These are phyloP conservation scores for Epicoccum nigrum DNA, from an alignment of 2,329 filamentous ascomycete species.

Conservation along the genomic window DNA sequence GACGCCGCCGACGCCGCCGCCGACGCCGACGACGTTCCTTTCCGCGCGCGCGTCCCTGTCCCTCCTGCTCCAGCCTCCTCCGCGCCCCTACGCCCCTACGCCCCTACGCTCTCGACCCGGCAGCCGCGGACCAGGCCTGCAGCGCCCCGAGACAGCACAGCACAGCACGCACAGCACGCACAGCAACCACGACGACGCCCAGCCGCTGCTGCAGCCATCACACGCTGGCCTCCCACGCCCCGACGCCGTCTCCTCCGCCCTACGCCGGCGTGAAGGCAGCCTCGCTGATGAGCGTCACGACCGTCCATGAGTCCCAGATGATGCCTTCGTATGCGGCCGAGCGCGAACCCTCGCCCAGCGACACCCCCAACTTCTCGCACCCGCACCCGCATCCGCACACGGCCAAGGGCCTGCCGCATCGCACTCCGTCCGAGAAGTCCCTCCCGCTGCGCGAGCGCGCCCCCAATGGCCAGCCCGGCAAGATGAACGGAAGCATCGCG, in stretches of 20 bases:
- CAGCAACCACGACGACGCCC: constrained; percentile 11
- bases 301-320: constrained; percentile 45
- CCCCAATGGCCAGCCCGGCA: constrained; percentile 31
- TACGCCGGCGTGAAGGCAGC: constrained; percentile 35
- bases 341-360: constrained; percentile 33
- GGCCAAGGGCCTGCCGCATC: constrained; percentile 38
- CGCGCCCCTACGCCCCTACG: too few relatives aligned
- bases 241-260: constrained; percentile 34
- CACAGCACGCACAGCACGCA: constrained; percentile 22
- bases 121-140: neutral
- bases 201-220: constrained; percentile 21
- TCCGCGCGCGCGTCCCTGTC: neutral
- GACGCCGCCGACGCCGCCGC: too few relatives aligned
- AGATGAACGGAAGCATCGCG: constrained; percentile 41
- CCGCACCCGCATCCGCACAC: constrained; percentile 41
- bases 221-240: constrained; percentile 36
- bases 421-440: constrained; percentile 35
- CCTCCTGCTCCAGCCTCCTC: too few relatives aligned
- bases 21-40: neutral
- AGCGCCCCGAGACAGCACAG: constrained; percentile 1
- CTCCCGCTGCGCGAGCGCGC: constrained; percentile 26
- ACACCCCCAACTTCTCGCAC: constrained; percentile 19
- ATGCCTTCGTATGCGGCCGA: constrained; percentile 61
- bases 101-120: neutral
- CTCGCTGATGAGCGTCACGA: constrained; percentile 39